phyloP scores from a whole-genome alignment of 345 rosid genomes.

The Citrus hindsii region DNA sequence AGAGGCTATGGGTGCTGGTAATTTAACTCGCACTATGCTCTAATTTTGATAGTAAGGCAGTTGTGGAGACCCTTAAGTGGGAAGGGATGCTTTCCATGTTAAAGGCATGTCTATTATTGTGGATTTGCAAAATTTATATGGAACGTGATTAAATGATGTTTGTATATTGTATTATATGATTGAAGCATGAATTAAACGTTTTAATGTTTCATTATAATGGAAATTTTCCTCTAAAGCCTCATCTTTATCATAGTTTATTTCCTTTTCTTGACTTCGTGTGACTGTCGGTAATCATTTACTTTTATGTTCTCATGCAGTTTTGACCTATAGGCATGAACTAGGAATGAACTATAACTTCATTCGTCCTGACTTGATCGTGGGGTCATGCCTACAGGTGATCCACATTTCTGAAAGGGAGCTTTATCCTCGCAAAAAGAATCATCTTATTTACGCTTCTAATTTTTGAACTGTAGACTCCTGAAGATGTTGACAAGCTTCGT shows the following conservation, averaged over 20 bases:
- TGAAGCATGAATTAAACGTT: background rate
- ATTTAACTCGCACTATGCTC: slow-evolving; percentile 14
- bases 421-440: background rate
- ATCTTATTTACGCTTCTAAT: slow-evolving; percentile 5
- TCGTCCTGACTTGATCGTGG: slow-evolving; percentile 86
- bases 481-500: slow-evolving; percentile 85
- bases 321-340: slow-evolving; percentile 88
- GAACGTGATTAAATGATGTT: background rate
- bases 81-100: background rate
- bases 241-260: background rate
- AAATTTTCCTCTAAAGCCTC: background rate
- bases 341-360: slow-evolving; percentile 93
- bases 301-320: slow-evolving; percentile 50
- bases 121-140: background rate
- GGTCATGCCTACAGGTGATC: slow-evolving; percentile 90
- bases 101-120: background rate
- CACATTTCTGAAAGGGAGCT: slow-evolving; percentile 6
- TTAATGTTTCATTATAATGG: background rate
- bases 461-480: slow-evolving; percentile 52
- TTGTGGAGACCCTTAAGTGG: background rate
- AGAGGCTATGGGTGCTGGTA: slow-evolving; percentile 99
- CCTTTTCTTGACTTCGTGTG: background rate
- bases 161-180: background rate
- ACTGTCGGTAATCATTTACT: slow-evolving; percentile 18
- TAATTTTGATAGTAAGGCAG: slow-evolving; percentile 1